phyloP scores from a whole-genome alignment of 192 early-diverging fungal genomes.

The Jimgerdemannia flammicorona region DNA sequence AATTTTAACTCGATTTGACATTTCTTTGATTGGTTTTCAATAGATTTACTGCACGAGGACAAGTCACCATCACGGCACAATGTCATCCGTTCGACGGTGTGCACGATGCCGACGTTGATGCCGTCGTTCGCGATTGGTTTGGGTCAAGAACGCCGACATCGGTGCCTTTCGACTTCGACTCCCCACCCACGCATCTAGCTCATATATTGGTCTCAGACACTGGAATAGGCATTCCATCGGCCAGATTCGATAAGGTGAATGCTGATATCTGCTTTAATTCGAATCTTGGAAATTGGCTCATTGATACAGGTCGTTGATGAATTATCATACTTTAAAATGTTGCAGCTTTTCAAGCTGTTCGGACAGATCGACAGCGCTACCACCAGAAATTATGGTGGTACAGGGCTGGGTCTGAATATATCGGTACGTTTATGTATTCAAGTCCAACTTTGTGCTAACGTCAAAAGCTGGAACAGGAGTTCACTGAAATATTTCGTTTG shows the following conservation, averaged over 20 bases:
- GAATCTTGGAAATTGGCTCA: no score
- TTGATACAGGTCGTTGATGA: no score
- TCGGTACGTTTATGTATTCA: neutral
- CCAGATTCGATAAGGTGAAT: slow-evolving; percentile 28
- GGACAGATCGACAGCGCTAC: slow-evolving; percentile 58
- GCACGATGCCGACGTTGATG: neutral
- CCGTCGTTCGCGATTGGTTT: slow-evolving; percentile 5
- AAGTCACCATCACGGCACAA: slow-evolving; percentile 1
- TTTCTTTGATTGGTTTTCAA: neutral
- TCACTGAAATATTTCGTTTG: no score
- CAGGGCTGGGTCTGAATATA: slow-evolving; percentile 19
- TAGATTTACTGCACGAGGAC: slow-evolving; percentile 2
- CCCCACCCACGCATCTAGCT: neutral
- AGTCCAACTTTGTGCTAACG: no score
- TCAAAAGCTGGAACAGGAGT: no score
- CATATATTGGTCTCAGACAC: slow-evolving; percentile 29
- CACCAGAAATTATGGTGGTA: slow-evolving; percentile 53
- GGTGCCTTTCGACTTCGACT: no score
- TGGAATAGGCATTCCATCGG: slow-evolving; percentile 38
- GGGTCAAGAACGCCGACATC: neutral
- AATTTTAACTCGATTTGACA: neutral
- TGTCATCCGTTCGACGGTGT: neutral
- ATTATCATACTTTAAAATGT: no score
- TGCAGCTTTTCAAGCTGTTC: slow-evolving; percentile 55
- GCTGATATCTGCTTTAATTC: no score